phyloP scores from a whole-genome alignment of 768 basidiomycete genomes.

The Auriscalpium microsporum region DNA sequence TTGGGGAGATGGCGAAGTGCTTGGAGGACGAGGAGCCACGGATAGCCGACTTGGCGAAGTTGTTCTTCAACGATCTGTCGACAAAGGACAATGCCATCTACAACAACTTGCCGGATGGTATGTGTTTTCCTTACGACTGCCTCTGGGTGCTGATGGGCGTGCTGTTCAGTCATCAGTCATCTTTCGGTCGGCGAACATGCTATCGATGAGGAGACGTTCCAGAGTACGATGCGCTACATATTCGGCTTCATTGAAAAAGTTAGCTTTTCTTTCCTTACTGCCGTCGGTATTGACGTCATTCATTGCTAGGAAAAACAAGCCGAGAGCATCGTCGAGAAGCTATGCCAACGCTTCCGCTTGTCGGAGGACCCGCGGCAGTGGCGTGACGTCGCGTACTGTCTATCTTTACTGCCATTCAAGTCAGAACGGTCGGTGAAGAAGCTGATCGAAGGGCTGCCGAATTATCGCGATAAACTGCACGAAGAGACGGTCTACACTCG shows the following conservation, averaged over 20 bases:
- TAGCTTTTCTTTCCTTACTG: constrained; percentile 7
- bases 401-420: constrained; percentile 93
- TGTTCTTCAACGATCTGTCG: constrained; percentile 94
- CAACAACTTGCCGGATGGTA: constrained; percentile 95
- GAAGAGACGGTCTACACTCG: constrained; percentile 71
- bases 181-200: constrained; percentile 85
- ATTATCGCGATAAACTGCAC: constrained; percentile 94
- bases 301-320: constrained; percentile 86
- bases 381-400: constrained; percentile 94
- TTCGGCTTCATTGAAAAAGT: constrained; percentile 98
- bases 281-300: background rate
- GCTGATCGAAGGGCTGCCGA: constrained; percentile 83
- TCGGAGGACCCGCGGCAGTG: constrained; percentile 89
- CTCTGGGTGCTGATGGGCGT: background rate
- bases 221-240: constrained; percentile 89
- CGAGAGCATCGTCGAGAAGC: constrained; percentile 93
- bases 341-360: constrained; percentile 90
- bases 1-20: constrained; percentile 99
- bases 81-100: constrained; percentile 99
- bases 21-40: constrained; percentile 83
- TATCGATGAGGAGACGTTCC: constrained; percentile 87
- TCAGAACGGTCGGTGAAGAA: constrained; percentile 96
- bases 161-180: constrained; percentile 79
- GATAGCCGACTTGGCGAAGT: constrained; percentile 89
- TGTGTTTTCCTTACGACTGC: constrained; percentile 15